Percentiles rank a stretch among this genome's conserved stretches.
Evolutionary conservation across 2,329 filamentous ascomycete genomes (phyloP).

Genomic region (Passalora sequoiae): DNA sequence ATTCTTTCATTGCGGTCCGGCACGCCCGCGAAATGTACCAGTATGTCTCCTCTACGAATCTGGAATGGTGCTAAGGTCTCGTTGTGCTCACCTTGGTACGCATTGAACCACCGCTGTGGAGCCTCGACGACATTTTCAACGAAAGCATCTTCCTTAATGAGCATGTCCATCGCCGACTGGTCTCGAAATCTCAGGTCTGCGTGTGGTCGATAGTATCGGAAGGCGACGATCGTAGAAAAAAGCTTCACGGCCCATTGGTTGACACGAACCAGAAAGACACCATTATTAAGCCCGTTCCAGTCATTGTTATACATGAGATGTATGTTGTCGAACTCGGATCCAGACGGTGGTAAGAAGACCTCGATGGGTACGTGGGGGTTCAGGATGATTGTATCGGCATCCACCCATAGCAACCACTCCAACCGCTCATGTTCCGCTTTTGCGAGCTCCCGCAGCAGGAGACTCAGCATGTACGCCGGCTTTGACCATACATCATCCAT

Average conservation of each 20-base stretch:
- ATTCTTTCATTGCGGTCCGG: slow-evolving; percentile 34
- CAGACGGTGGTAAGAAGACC: slow-evolving; percentile 37
- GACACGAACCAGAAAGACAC: slow-evolving; percentile 41
- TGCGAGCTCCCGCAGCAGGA: slow-evolving; percentile 37
- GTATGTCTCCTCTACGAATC: slow-evolving; percentile 38
- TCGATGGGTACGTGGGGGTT: slow-evolving; percentile 40
- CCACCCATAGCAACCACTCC: slow-evolving; percentile 43
- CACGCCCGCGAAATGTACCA: slow-evolving; percentile 43
- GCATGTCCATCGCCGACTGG: slow-evolving; percentile 39
- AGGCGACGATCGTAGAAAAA: slow-evolving; percentile 38
- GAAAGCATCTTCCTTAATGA: slow-evolving; percentile 35
- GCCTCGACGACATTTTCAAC: slow-evolving; percentile 32
- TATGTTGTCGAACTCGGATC: slow-evolving; percentile 33
- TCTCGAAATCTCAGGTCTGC: slow-evolving; percentile 36
- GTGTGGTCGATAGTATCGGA: slow-evolving; percentile 37
- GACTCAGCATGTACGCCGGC: slow-evolving; percentile 40
- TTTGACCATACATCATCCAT: slow-evolving; percentile 45
- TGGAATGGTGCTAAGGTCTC: slow-evolving; percentile 35
- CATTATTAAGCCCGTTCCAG: slow-evolving; percentile 42
- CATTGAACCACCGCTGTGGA: slow-evolving; percentile 44
- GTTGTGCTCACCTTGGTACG: slow-evolving; percentile 38
- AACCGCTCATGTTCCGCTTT: slow-evolving; percentile 37
- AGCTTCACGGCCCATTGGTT: slow-evolving; percentile 38
- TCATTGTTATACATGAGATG: slow-evolving; percentile 38
- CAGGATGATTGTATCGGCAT: slow-evolving; percentile 43